Evolutionary conservation across 305 asterid species (phyloP), one percentile per base, ranked within the genome.

Genomic region (Fraxinus xanthoxyloides): DNA sequence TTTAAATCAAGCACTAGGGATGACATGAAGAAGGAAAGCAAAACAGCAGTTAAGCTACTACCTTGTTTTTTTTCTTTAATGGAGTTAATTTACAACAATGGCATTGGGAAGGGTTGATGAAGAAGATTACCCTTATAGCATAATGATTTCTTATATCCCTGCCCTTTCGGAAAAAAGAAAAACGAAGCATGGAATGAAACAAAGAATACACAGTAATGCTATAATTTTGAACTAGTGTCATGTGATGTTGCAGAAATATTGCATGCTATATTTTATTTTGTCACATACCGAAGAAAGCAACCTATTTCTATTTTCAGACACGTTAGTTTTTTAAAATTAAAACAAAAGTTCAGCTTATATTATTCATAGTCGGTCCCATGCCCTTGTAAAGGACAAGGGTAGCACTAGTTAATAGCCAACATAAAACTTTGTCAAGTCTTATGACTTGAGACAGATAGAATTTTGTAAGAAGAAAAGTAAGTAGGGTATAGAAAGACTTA

Each of bases 401-500:
- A 63, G 34, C 72, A 63, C 69, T 63, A 63, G 34, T 24, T 26
- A n/a, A 12, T n/a, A 63, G 72, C 72, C n/a, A 3, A 63, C 72
- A 24, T 2, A 24, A 7, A 63, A 24, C 35, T 65, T 65, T 26
- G 34, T 28, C 51, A 7, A 56, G 7, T 12, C n/a, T 61, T 65
- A 15, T 31, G 28, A 77, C 30, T 54, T 56, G 19, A 54, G n/a
- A 48, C 70, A 43, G 79, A 46, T 3, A 46, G 19, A 26, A 61
- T 38, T 17, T 36, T 30, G 40, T 23, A 48, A 43, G 79, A 32
- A 63, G 54, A 56, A 67, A 80, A 56, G 74, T 51, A 35, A 7
- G 59, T 59, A 23, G 15, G 61, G 24, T 35, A 73, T 12, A 70
- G 77, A 35, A 77, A 78, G n/a, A 86, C 99, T 76, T 90, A 96